These are phyloP conservation scores for Primulina tabacum DNA, from an alignment of 257 asterid species.

Conservation along the genomic window DNA sequence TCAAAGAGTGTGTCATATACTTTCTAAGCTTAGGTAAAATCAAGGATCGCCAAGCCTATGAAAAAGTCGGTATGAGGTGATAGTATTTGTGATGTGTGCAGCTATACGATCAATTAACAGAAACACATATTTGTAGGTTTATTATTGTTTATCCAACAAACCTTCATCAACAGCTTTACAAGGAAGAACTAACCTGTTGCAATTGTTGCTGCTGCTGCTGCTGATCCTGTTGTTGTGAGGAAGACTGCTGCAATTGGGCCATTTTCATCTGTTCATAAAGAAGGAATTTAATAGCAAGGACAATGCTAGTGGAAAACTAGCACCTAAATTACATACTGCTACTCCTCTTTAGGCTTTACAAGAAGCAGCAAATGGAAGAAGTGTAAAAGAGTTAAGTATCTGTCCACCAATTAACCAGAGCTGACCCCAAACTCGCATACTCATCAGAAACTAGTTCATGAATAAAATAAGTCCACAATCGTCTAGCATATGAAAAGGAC, in stretches of 20 bases:
- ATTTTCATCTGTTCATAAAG: slow-evolving; percentile 42
- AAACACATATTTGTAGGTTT: not conserved
- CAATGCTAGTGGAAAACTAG: not conserved
- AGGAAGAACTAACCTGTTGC: slow-evolving; percentile 39
- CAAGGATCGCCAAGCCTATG: not conserved
- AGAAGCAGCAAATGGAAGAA: not conserved
- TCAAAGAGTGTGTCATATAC: slow-evolving; percentile 25
- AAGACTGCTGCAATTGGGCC: slow-evolving; percentile 51
- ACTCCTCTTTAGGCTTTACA: not conserved
- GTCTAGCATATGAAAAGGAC: not conserved
- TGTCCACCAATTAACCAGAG: not conserved
- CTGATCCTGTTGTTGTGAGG: slow-evolving; percentile 56
- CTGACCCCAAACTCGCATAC: not conserved
- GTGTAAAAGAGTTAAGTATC: not conserved
- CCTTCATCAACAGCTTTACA: not conserved
- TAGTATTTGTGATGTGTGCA: not conserved
- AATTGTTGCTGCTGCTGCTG: slow-evolving; percentile 48
- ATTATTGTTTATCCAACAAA: not conserved
- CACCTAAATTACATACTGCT: not conserved
- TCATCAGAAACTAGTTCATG: not conserved
- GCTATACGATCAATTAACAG: not conserved
- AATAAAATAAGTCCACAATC: not conserved
- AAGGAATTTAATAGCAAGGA: slow-evolving; percentile 5
- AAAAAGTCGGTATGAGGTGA: not conserved
- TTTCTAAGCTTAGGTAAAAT: slow-evolving; percentile 12